Base-by-base conservation (phyloP, 2,329 filamentous ascomycete species). In the Metarhizium anisopliae region DNA sequence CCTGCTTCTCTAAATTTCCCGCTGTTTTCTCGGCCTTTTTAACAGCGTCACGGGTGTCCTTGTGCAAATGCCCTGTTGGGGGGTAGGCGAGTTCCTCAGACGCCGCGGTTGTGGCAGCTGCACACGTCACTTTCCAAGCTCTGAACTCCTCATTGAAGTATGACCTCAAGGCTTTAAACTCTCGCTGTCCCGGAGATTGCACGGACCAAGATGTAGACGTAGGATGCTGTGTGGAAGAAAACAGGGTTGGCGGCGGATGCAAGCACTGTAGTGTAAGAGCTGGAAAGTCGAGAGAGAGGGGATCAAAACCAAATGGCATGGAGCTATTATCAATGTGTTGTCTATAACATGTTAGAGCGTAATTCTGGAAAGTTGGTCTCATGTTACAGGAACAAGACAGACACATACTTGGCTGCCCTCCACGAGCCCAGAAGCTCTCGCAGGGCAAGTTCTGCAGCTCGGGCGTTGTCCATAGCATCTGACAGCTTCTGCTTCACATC, bases 271-370 rank as follows among this genome's bases (percentile, higher is more conserved):
- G 81, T 40, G 87, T 90, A 45, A 97, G 79, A 6, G 88, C 85
- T 6, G 92, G 90, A 64, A 96, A 96, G 58, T 90, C 90, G 67
- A 95, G 83, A 5, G 87, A 79, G 58, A 92, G 82, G 38, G 93
- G 87, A 61, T 96, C 89, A 72, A 96, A 95, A 61, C 93, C 88
- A 63, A 86, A 86, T 2, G 83, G 82, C 62, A 76, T 74, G 8
- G 80, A 79, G 53, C 74, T 73, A 60, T 77, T 74, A 58, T 83
- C 77, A 51, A 83, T 73, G 50, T 82, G 76, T 63, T 78, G 76
- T 62, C 82, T 84, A 53, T 1, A 59, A 43, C 58, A 16, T 56
- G 55, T 54, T 51, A 52, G 58, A 56, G 25, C 64, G 60, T n/a
- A 63, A 57, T 30, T 36, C 50, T 45, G 6, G 20, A 13, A 49